Base-by-base conservation (phyloP, 306 rosid species). In the Fagus sylvatica region DNA sequence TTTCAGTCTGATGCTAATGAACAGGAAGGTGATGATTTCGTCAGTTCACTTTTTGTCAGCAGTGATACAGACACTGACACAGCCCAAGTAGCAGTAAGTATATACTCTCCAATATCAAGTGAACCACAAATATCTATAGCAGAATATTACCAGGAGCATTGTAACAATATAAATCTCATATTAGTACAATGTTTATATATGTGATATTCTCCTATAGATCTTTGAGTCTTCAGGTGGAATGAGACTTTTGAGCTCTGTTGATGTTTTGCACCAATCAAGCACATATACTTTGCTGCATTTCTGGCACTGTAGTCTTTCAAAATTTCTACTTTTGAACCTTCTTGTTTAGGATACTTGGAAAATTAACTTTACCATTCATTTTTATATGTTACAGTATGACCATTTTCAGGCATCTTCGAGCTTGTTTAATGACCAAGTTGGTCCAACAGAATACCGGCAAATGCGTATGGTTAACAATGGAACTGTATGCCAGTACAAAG, bases 51-150 rank as follows among this genome's bases (percentile, higher is more conserved):
- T 15, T 0, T 22, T 22, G 28, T 41, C 13, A 79, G 74, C 81
- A 87, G 85, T 74, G 89, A 73, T 79, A 74, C 78, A 8, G 87
- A 76, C 62, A 72, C 72, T 6, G 89, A 92, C 66, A 77, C 71
- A 33, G 71, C 30, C 59, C 71, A 55, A 49, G 55, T 16, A 78
- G 53, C 7, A 90, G 94, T 93, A 89, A 80, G 74, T 51, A 75
- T 51, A 37, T 71, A 51, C 15, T 56, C 60, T 67, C 75, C 75
- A 60, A 16, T 72, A 59, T 49, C 66, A 65, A 60, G 40, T 75
- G 72, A 78, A 54, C 60, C 59, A 55, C 33, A 41, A 17, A 46
- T 71, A n/a, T 42, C 56, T 68, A 46, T 53, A 61, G 77, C 43
- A 69, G 73, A 46, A 72, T 73, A 73, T 73, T 70, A 17, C 49